phyloP scores from a whole-genome alignment of 1,284 basidiomycete species.

The Papiliotrema nemorosa region DNA sequence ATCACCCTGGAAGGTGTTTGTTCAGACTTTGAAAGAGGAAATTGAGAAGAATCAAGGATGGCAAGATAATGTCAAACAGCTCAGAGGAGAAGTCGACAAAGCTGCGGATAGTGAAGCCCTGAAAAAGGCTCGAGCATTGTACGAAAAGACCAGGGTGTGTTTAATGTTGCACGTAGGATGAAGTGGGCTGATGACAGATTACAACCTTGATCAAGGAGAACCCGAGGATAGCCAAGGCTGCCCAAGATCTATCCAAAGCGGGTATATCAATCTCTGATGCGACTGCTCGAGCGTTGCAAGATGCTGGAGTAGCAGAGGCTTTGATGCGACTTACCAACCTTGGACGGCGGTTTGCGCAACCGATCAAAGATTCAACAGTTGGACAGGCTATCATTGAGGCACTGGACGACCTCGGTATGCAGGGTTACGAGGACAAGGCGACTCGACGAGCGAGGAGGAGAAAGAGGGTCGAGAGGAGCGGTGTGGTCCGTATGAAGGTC shows the following conservation, averaged over 20 bases:
- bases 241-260: slow-evolving; percentile 80
- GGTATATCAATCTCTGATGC: slow-evolving; percentile 93
- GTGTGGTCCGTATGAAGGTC: slow-evolving; percentile 61
- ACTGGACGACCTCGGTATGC: slow-evolving; percentile 87
- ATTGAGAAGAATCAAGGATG: slow-evolving; percentile 89
- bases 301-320: slow-evolving; percentile 76
- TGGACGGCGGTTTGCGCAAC: slow-evolving; percentile 68
- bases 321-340: slow-evolving; percentile 72
- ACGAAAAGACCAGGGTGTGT: slow-evolving; percentile 87
- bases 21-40: slow-evolving; percentile 89
- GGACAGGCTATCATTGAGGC: slow-evolving; percentile 93
- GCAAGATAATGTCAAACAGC: slow-evolving; percentile 93
- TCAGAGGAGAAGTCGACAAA: slow-evolving; percentile 96
- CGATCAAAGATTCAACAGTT: slow-evolving; percentile 89
- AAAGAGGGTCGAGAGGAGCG: slow-evolving; percentile 74
- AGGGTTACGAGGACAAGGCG: slow-evolving; percentile 90
- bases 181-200: slow-evolving; percentile 54
- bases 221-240: slow-evolving; percentile 82
- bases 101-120: slow-evolving; percentile 96
- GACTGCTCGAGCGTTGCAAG: slow-evolving; percentile 85
- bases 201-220: slow-evolving; percentile 96
- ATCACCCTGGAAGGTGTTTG: slow-evolving; percentile 94
- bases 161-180: neutral
- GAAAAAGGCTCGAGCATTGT: slow-evolving; percentile 82
- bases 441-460: slow-evolving; percentile 71